These are phyloP conservation scores for Colletotrichum euphorbiae DNA, from an alignment of 2,329 filamentous ascomycete genomes.

Conservation along the genomic window DNA sequence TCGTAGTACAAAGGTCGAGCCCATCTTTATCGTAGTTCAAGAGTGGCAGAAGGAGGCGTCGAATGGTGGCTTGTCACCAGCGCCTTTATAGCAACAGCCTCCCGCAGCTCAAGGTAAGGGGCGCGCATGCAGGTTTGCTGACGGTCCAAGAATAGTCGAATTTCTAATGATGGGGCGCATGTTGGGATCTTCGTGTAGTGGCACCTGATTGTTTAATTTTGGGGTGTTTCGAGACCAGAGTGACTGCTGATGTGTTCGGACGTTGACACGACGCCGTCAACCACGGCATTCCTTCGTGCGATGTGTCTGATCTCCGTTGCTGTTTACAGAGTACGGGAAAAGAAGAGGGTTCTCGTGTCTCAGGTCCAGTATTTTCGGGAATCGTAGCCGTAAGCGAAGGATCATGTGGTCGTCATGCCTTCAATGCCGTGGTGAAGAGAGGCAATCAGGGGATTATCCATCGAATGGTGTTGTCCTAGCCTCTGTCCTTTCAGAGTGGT, in stretches of 20 bases:
- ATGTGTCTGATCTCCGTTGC: background rate
- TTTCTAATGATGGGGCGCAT: slow-evolving; percentile 5
- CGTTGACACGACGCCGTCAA: background rate
- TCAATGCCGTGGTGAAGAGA: background rate
- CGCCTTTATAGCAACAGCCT: slow-evolving; percentile 14
- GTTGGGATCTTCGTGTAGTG: background rate
- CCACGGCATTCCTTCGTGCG: background rate
- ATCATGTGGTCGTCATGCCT: too few relatives aligned
- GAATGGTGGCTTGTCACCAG: slow-evolving; percentile 18
- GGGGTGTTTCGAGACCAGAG: slow-evolving; percentile 1
- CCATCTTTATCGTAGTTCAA: slow-evolving; percentile 21
- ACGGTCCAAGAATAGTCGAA: slow-evolving; percentile 14
- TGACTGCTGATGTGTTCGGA: background rate
- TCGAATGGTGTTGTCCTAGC: slow-evolving; percentile 3
- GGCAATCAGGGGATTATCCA: background rate
- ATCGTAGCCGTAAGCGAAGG: too few relatives aligned
- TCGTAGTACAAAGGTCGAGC: slow-evolving; percentile 22
- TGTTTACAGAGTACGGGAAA: background rate
- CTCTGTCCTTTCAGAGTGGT: background rate
- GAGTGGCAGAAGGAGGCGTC: slow-evolving; percentile 12
- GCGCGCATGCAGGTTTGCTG: slow-evolving; percentile 7
- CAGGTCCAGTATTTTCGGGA: too few relatives aligned
- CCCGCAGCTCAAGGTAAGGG: slow-evolving; percentile 14
- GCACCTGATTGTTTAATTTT: background rate
- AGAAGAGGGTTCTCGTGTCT: too few relatives aligned